Base-by-base conservation (phyloP, 2,329 filamentous ascomycete genomes). In the Endothia cerciana region DNA sequence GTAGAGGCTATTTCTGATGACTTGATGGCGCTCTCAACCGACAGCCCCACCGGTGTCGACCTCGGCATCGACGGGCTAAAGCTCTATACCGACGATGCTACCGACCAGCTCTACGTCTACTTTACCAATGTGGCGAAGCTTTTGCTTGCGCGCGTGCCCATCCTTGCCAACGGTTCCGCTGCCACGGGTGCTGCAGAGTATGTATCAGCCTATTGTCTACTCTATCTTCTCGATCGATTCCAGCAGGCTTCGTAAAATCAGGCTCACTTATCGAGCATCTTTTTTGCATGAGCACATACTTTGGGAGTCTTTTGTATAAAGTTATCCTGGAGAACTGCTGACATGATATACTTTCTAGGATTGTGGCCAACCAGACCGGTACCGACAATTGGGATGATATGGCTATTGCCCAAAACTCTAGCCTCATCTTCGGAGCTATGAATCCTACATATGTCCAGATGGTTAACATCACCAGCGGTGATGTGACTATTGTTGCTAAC, bases 61-160 rank as follows among this genome's bases (percentile, higher is more conserved):
- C 53, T 64, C 28, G 66, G 66, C 6, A 59, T 68, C 56, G 63
- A 68, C 38, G 66, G 66, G 15, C 57, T 68, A 22, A 68, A 66
- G 45, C 19, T 66, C 25, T 51, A 38, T 3, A 63, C 30, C 30
- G 53, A 57, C 40, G 30, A 43, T 5, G 41, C 40, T 4, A 45
- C 40, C 6, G 41, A 15, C 57, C 40, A 60, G 57, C 57, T 60
- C 11, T 66, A 68, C 28, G 60, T 53, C 2, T 66, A 68, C 56
- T 68, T 68, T 40, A 68, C 66, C 19, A 68, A 68, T 55, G 60
- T 62, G 13, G 56, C 53, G 19, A 58, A 58, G 47, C 59, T 61
- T 38, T 60, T 62, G 19, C 62, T 68, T 30, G 64, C 33, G 19
- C 66, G 66, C 10, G 28, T 68, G 33, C 60, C 66, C 15, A 64